These are phyloP conservation scores for Austroboletus novae-zelandiae DNA, from an alignment of 1,284 basidiomycete genomes.

Conservation along the genomic window DNA sequence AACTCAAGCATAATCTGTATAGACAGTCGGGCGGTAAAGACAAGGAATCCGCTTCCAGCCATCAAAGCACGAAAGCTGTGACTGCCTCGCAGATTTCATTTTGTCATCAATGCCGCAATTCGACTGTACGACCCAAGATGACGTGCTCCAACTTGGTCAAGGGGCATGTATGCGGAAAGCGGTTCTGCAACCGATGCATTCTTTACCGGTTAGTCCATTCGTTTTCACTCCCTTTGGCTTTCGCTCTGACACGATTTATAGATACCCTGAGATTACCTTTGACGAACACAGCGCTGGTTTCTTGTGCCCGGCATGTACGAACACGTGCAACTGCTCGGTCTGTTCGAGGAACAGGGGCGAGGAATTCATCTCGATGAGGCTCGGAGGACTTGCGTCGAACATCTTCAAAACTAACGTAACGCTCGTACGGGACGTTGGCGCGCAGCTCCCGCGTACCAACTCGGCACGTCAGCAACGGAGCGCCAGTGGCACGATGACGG, in stretches of 20 bases:
- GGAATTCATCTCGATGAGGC: slow-evolving; percentile 31
- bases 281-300: slow-evolving; percentile 25
- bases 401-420: slow-evolving; percentile 24
- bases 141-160: slow-evolving; percentile 22
- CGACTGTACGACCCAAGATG: slow-evolving; percentile 28
- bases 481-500: background rate
- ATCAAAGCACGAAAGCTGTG: background rate
- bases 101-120: slow-evolving; percentile 29
- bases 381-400: slow-evolving; percentile 23
- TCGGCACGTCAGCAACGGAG: background rate
- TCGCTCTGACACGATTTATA: background rate
- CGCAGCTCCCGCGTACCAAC: background rate
- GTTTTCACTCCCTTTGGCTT: background rate
- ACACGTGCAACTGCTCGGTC: slow-evolving; percentile 30
- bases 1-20: slow-evolving; percentile 1
- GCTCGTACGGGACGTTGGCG: slow-evolving; percentile 20
- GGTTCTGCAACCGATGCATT: slow-evolving; percentile 30
- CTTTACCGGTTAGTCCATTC: slow-evolving; percentile 22
- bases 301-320: slow-evolving; percentile 30
- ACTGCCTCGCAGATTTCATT: slow-evolving; percentile 8
- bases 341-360: slow-evolving; percentile 29
- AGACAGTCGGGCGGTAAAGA: slow-evolving; percentile 3
- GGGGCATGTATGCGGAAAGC: slow-evolving; percentile 23
- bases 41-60: background rate
- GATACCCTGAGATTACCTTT: slow-evolving; percentile 32